A percentile compares a stretch with the other conserved stretches of the same genome.
Evolutionary conservation across 1,139 yeast genomes (phyloP).

Genomic region (Yamadazyma triangularis): DNA sequence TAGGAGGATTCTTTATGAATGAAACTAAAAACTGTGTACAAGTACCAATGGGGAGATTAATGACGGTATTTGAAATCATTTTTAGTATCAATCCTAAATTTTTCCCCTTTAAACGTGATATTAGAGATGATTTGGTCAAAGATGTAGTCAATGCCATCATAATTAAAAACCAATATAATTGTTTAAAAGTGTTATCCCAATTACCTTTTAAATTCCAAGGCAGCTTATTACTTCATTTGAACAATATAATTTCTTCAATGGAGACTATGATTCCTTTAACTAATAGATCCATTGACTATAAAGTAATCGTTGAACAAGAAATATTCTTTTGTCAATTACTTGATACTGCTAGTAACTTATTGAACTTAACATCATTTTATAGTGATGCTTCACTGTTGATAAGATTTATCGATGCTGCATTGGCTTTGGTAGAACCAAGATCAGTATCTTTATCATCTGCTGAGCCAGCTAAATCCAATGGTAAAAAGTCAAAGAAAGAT

Average conservation of each 20-base stretch:
- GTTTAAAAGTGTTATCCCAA: constrained; percentile 37
- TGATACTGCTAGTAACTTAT: constrained; percentile 20
- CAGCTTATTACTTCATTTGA: constrained; percentile 44
- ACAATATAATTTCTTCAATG: constrained; percentile 43
- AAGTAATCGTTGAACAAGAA: constrained; percentile 28
- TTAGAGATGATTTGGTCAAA: constrained; percentile 47
- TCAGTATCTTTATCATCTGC: constrained; percentile 1
- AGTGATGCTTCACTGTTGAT: constrained; percentile 37
- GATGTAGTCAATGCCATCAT: constrained; percentile 39
- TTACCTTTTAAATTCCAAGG: constrained; percentile 42
- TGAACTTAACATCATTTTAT: constrained; percentile 28
- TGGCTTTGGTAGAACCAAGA: constrained; percentile 43
- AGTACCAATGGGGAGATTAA: constrained; percentile 55
- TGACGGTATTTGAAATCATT: constrained; percentile 46
- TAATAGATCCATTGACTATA: constrained; percentile 30
- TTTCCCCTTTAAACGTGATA: constrained; percentile 52
- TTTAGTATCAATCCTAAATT: constrained; percentile 51
- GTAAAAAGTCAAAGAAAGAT: constrained; percentile 25
- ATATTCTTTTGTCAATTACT: constrained; percentile 25
- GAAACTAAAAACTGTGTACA: constrained; percentile 45
- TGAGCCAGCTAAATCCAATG: constrained; percentile 4
- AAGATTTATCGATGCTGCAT: constrained; percentile 44
- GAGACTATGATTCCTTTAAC: constrained; percentile 53
- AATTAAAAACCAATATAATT: constrained; percentile 38
- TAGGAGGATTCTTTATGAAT: constrained; percentile 40